Evolutionary conservation across 371 early-diverging fungal species (phyloP), one percentile per base, ranked within the genome.

Genomic region (Mucor piriformis): DNA sequence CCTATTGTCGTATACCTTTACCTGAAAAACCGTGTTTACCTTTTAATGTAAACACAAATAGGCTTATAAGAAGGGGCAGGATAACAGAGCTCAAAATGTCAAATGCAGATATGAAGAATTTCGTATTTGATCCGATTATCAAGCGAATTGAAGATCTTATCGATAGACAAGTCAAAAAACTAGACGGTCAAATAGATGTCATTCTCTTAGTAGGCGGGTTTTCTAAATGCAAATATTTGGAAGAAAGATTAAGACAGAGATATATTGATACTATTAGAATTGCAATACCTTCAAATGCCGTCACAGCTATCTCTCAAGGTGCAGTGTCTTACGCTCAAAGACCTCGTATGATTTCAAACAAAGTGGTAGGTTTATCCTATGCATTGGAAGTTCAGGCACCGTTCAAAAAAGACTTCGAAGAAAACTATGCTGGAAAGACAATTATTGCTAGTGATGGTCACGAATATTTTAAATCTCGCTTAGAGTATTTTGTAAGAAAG

Each of bases 291-390:
- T 63, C 66, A 16, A 23, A 67, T 23, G 66, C 66, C 6, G 66
- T 62, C 13, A 63, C 63, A 16, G 70, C 70, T 20, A 67, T 70
- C 32, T 66, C 58, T 15, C 52, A 62, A 16, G 69, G 69, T 7
- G 69, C 69, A 2, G 69, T 69, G 11, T 74, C 74, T 32, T 76
- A 73, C 52, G 77, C 73, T 33, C 18, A 73, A 47, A 59, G 70
- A 1, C 71, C 73, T 32, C 69, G 71, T 25, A n/a, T 53, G 20
- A 40, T 53, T 16, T 53, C 54, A 53, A 29, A 11, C 8, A 53
- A 42, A 25, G 61, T 73, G 18, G 69, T 77, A 18, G 63, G 67
- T 18, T 58, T 71, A 3, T 55, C 55, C 11, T 55, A 55, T 24
- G 46, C 34, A 0, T 15, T 55, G 6, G 33, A 44, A 5, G 55